Percentiles rank a stretch among this genome's conserved stretches.
Conservation (phyloP, 306 rosid species). For the Cercis canadensis region DNA sequence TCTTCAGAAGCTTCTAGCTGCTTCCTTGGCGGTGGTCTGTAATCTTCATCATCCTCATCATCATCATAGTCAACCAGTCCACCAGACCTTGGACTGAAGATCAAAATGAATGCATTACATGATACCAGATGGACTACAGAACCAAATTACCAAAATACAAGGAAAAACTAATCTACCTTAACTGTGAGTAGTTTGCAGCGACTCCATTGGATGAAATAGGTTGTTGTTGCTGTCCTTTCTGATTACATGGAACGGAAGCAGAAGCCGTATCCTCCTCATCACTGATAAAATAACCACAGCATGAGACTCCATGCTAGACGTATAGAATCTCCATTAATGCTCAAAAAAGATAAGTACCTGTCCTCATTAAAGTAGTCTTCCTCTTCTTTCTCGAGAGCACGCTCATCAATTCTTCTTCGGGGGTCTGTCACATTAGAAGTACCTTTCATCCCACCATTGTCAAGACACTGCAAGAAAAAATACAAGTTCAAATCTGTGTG, state of each 20-base stretch:
- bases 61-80: conserved; percentile 95
- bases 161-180: conserved; percentile 53
- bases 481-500: conserved; percentile 29
- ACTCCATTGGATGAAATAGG: conserved; percentile 77
- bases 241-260: conserved; percentile 60
- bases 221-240: conserved; percentile 58
- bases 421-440: conserved; percentile 58
- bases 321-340: conserved; percentile 9
- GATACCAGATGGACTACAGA: background rate
- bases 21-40: conserved; percentile 86
- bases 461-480: conserved; percentile 70
- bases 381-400: conserved; percentile 90
- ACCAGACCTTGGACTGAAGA: conserved; percentile 68
- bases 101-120: conserved; percentile 21
- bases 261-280: conserved; percentile 92
- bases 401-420: conserved; percentile 83
- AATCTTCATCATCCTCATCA: conserved; percentile 94
- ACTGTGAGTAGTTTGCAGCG: conserved; percentile 56
- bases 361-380: conserved; percentile 93
- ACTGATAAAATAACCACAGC: conserved; percentile 50
- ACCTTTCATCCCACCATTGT: conserved; percentile 68
- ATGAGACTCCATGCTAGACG: conserved; percentile 28
- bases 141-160: conserved; percentile 11
- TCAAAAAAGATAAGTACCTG: conserved; percentile 52
- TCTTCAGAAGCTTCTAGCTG: conserved; percentile 67